Evolutionary conservation across 352 stramenopile species (phyloP).

Genomic region (Phytophthora chlamydospora): DNA sequence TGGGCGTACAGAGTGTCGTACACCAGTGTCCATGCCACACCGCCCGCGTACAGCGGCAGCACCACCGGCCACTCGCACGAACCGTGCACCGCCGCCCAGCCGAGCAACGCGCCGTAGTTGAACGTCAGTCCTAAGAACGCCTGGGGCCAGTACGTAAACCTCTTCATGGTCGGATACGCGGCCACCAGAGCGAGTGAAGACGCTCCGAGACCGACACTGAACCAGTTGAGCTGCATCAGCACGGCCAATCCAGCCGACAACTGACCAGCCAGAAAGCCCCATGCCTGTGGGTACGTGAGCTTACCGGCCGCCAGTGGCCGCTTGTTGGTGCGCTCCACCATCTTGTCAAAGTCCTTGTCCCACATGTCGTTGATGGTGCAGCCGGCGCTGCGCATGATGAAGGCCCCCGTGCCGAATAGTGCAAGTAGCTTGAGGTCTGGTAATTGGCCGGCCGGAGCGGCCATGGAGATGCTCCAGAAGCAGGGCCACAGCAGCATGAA

Average conservation of each 20-base stretch:
- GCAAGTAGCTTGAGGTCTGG: constrained; percentile 85
- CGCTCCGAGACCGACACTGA: constrained; percentile 93
- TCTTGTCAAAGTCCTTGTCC: constrained; percentile 97
- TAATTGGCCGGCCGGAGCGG: constrained; percentile 76
- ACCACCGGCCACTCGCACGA: constrained; percentile 87
- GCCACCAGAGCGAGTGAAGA: constrained; percentile 94
- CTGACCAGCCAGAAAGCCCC: constrained; percentile 94
- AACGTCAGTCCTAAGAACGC: constrained; percentile 97
- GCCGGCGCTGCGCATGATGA: constrained; percentile 97
- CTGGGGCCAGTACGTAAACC: constrained; percentile 98
- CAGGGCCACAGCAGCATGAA: constrained; percentile 98
- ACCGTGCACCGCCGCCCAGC: constrained; percentile 90
- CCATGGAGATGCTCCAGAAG: constrained; percentile 97
- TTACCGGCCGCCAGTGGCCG: constrained; percentile 93
- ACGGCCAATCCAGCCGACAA: constrained; percentile 93
- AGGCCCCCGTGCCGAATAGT: constrained; percentile 89
- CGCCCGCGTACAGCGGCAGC: constrained; percentile 93
- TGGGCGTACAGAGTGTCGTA: constrained; percentile 99
- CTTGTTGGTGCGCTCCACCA: constrained; percentile 95
- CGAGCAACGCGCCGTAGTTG: constrained; percentile 98
- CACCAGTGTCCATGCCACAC: constrained; percentile 98
- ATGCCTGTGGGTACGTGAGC: constrained; percentile 91
- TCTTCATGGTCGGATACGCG: constrained; percentile 98
- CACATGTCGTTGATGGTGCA: constrained; percentile 99
- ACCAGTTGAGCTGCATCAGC: constrained; percentile 94